Evolutionary conservation across 345 rosid genomes (phyloP), one percentile per base, ranked within the genome.

Genomic region (Citrus inodora): DNA sequence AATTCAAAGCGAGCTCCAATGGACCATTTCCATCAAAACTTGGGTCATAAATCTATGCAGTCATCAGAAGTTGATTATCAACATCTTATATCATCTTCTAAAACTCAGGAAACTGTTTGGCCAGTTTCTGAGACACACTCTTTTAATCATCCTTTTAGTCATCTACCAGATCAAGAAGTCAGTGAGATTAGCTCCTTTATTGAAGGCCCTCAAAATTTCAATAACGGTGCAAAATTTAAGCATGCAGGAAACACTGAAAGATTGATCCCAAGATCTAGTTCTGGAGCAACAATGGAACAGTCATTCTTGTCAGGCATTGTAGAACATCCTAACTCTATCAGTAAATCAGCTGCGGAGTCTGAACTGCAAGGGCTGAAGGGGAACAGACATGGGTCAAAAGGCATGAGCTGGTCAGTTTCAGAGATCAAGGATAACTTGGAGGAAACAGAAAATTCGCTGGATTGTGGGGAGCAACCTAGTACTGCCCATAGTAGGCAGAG

Each of bases 341-440:
- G 67, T 24, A 85, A 76, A 74, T 84, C 82, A 73, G 59, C 75
- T 38, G 62, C 63, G 63, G 85, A 78, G 10, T 73, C 83, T 32
- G 87, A 80, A 22, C 60, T 67, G 56, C 87, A 68, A 79, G 84
- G 74, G 25, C 81, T 67, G 32, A 38, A 51, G n/a, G 82, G 53
- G 59, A 82, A 66, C 79, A 84, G 78, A 56, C 79, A 64, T 77
- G 86, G 82, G 33, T 81, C 80, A 21, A 79, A 79, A 77, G 84
- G 85, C 70, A 78, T 56, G 78, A 76, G 83, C 51, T 69, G 82
- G 60, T 80, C 85, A 71, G 67, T 83, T 71, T 82, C 70, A 38
- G 88, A 81, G 73, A 28, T 75, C 48, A 83, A 87, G 77, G 87
- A 86, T 42, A 85, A 81, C 67, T 76, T 75, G 24, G 86, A 83